Base-by-base conservation (phyloP, 176 grass and related monocot species). In the Typha latifolia region DNA sequence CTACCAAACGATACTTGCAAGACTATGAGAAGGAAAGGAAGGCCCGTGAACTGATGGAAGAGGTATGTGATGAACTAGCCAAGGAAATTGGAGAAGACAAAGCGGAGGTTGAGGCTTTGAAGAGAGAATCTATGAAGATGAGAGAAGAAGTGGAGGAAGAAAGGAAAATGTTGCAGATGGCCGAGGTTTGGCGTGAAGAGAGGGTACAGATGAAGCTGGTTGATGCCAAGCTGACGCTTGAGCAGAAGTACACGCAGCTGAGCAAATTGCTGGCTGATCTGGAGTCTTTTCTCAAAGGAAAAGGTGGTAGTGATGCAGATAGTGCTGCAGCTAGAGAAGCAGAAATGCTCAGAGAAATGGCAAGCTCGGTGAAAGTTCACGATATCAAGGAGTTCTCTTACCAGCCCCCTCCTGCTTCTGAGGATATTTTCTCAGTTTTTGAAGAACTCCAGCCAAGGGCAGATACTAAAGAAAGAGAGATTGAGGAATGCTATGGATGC, bases 31-130 rank as follows among this genome's bases (percentile, higher is more conserved):
- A 12, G 67, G 84, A 86, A 75, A 55, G 79, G 18, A 75, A 64
- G 79, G 84, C 84, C 1, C 71, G 84, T n/a, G 84, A 82, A 75
- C 49, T 86, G 71, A 78, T 82, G 84, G 84, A 86, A 79, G 79
- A 68, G 62, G 75, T 75, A 14, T 86, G 84, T 67, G 72, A 81
- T 0, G 75, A 86, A 79, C 84, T 86, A 12, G 79, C 72, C 16
- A 75, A 64, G 77, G 85, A 87, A 68, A 81, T 80, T 48, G 85
- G 82, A 50, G 85, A 83, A 64, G 85, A 83, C 72, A 80, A 77
- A 63, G 80, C 80, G 1, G 77, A 83, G 80, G 77, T 87, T 4
- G 80, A 83, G 73, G 49, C 79, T 32, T 80, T 87, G 2, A 81
- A 77, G 10, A 23, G 72, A 0, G 80, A 87, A 65, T 87, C 76